phyloP scores from a whole-genome alignment of 2,329 filamentous ascomycete genomes.

The Epichloe aotearoae region DNA sequence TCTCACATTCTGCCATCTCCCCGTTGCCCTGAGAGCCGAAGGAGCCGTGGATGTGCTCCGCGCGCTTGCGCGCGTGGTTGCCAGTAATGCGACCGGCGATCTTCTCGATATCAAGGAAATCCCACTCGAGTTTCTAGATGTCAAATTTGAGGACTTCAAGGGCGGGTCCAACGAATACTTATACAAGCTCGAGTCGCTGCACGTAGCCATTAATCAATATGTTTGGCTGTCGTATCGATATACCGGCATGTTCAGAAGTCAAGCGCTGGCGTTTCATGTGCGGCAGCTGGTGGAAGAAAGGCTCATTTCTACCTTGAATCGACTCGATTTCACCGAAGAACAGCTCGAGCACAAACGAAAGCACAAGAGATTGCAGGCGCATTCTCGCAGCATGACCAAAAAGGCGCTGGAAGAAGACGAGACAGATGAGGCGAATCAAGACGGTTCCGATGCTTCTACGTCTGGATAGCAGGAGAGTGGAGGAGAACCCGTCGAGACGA shows the following conservation, averaged over 20 bases:
- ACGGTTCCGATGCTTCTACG: slow-evolving; percentile 9
- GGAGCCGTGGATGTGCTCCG: slow-evolving; percentile 38
- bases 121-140: slow-evolving; percentile 61
- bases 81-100: slow-evolving; percentile 50
- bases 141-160: slow-evolving; percentile 30
- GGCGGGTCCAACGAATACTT: slow-evolving; percentile 43
- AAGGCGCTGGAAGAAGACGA: slow-evolving; percentile 7
- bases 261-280: slow-evolving; percentile 64
- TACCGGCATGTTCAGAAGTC: slow-evolving; percentile 62
- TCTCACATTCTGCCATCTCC: slow-evolving; percentile 61
- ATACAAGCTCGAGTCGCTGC: slow-evolving; percentile 57
- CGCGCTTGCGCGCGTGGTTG: slow-evolving; percentile 56
- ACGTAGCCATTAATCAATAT: slow-evolving; percentile 74
- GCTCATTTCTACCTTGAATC: slow-evolving; percentile 38
- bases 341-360: slow-evolving; percentile 16
- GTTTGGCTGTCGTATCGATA: slow-evolving; percentile 91
- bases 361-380: slow-evolving; percentile 11
- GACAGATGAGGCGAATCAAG: slow-evolving; percentile 8
- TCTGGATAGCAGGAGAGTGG: slow-evolving; percentile 2
- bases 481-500: not conserved
- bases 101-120: slow-evolving; percentile 60
- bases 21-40: slow-evolving; percentile 42
- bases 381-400: slow-evolving; percentile 6
- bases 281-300: slow-evolving; percentile 65
- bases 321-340: slow-evolving; percentile 37